These are phyloP conservation scores for Hypoxylon sp. DNA, from an alignment of 2,329 filamentous ascomycete species.

Conservation along the genomic window DNA sequence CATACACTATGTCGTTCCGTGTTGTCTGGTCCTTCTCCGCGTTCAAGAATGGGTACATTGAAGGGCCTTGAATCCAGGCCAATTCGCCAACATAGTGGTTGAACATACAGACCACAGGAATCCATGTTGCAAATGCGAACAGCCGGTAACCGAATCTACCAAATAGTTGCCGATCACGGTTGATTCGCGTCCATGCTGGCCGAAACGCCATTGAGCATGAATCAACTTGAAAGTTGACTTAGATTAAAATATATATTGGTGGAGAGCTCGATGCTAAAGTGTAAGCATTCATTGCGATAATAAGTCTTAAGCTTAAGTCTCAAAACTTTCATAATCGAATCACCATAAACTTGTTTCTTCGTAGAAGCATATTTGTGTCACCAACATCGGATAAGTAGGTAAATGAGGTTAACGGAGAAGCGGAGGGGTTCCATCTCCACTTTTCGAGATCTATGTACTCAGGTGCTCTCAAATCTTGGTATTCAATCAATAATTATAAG, in stretches of 20 bases:
- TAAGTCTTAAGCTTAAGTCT: conserved; percentile 7
- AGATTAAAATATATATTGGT: conserved; percentile 2
- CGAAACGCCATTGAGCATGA: conserved; percentile 54
- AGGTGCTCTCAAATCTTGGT: not conserved
- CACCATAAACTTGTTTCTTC: not conserved
- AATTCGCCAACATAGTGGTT: conserved; percentile 73
- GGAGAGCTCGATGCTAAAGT: not conserved
- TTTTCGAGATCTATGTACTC: not conserved
- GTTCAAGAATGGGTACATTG: conserved; percentile 86
- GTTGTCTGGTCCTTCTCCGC: conserved; percentile 72
- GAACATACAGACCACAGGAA: conserved; percentile 74
- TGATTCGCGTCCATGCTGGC: conserved; percentile 57
- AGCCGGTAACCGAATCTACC: conserved; percentile 62
- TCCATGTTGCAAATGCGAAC: conserved; percentile 71
- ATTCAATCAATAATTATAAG: not conserved
- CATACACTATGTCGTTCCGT: conserved; percentile 70
- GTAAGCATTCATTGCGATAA: conserved; percentile 5
- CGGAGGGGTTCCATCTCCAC: conserved; percentile 1
- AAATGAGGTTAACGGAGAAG: conserved; percentile 4
- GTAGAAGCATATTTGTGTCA: conserved; percentile 2
- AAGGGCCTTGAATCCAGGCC: conserved; percentile 71
- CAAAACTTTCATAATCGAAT: conserved; percentile 22
- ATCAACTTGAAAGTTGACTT: conserved; percentile 8
- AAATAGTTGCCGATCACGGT: conserved; percentile 43
- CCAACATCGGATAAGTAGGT: conserved; percentile 14